Evolutionary conservation across 73 alveolate species (phyloP).

Genomic region (Paramecium primaurelia): DNA sequence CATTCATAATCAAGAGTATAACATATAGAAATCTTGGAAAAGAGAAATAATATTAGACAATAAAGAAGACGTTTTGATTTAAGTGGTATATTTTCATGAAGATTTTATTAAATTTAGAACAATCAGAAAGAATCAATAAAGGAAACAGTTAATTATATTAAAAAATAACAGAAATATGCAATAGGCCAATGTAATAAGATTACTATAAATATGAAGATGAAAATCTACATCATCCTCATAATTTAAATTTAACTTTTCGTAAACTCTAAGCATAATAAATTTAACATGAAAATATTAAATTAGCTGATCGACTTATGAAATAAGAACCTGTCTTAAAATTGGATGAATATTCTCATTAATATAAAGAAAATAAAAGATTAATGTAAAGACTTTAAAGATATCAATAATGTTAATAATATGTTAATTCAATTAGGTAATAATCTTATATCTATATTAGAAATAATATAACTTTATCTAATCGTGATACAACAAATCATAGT

Average conservation of each 20-base stretch:
- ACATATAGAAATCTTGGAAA: conserved; percentile 29
- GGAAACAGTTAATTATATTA: not conserved
- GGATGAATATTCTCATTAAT: not conserved
- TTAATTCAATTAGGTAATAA: not conserved
- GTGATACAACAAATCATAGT: not conserved
- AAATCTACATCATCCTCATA: conserved; percentile 15
- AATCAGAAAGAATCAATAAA: not conserved
- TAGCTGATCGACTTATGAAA: conserved; percentile 18
- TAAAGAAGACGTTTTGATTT: conserved; percentile 24
- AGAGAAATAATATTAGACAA: conserved; percentile 1
- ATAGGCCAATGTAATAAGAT: not conserved
- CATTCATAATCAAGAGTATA: not conserved
- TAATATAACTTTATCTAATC: not conserved
- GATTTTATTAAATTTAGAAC: not conserved
- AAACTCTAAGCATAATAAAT: not conserved
- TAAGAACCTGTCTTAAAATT: conserved; percentile 36
- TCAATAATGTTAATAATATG: not conserved
- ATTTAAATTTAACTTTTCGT: conserved; percentile 32
- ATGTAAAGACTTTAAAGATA: not conserved
- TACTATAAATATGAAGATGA: conserved; percentile 39
- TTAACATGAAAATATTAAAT: not conserved
- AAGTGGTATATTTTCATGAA: not conserved
- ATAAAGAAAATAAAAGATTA: not conserved
- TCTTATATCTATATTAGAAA: not conserved
- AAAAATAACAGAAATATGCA: conserved; percentile 19